Evolutionary conservation across 108 stramenopile species (phyloP), one percentile per base, ranked within the genome.

Genomic region (Skeletonema menzelii): DNA sequence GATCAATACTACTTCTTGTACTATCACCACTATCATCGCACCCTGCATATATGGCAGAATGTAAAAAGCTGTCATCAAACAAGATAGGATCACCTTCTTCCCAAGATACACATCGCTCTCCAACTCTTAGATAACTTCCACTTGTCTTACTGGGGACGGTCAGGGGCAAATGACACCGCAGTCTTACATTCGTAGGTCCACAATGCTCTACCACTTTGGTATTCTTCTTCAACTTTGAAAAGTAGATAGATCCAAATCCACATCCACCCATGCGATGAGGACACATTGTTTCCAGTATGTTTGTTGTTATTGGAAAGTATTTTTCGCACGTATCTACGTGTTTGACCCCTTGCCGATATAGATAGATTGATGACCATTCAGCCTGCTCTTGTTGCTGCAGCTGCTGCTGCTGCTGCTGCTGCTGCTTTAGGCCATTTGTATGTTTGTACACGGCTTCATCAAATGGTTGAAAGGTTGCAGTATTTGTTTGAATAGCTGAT

Each of bases 31-130:
- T 47, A 38, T 63, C 65, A 28, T 64, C 24, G 27, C 30, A 22
- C 1, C 58, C 62, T 24, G 35, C 56, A 81, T 84, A 81, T 10
- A 69, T 44, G 0, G 81, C 88, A 4, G 79, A 85, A 79, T 87
- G 88, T 38, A 84, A 63, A 65, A 87, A 84, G 55, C 86, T 86
- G 57, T 89, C 88, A 63, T 89, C 86, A 74, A 87, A 89, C 44
- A 89, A 73, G 59, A 89, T 80, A 22, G 72, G 79, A 32, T 71
- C 40, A 15, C 77, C 86, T 44, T 85, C 77, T 28, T 61, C 46
- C 72, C 85, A 75, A 57, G 59, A 69, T 24, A 77, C 59, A 6
- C 56, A 58, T 15, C 69, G 44, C 59, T 65, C 63, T 11, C 79
- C 83, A 6, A 87, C 82, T 35, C 63, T 31, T 38, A 87, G 65